Evolutionary conservation across 371 early-diverging fungal genomes (phyloP).

Genomic region (Dentiscutata heterogama): DNA sequence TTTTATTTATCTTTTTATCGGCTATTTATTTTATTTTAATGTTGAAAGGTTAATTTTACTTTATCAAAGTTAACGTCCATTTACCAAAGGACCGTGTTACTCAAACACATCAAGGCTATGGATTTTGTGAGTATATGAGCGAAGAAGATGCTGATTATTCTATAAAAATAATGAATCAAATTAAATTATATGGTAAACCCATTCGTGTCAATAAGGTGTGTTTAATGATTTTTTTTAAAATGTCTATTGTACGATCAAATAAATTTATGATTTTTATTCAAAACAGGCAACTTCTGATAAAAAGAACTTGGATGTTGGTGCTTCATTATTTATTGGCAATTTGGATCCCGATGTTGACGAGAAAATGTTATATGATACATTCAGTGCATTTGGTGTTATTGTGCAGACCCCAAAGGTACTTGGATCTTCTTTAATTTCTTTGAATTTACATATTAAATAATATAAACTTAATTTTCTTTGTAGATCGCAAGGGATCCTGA

Average conservation of each 20-base stretch:
- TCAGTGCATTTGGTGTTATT: constrained; percentile 94
- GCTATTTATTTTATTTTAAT: not conserved
- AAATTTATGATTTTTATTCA: not conserved
- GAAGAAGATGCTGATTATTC: constrained; percentile 98
- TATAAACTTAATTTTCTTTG: constrained; percentile 44
- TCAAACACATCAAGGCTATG: constrained; percentile 94
- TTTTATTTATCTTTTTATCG: not conserved
- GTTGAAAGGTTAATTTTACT: not conserved
- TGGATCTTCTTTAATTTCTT: not conserved
- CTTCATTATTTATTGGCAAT: constrained; percentile 96
- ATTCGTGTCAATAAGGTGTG: constrained; percentile 94
- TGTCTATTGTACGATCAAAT: too few species aligned
- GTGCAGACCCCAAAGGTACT: constrained; percentile 83
- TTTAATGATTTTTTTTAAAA: not conserved
- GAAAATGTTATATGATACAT: constrained; percentile 95
- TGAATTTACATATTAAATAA: not conserved
- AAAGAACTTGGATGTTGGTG: constrained; percentile 94
- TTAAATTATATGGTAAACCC: constrained; percentile 95
- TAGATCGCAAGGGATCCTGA: constrained; percentile 91
- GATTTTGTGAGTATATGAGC: constrained; percentile 94
- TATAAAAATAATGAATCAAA: constrained; percentile 95
- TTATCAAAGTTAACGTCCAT: constrained; percentile 85
- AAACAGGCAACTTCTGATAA: constrained; percentile 86
- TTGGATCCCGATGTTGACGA: constrained; percentile 95
- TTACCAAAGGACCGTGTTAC: constrained; percentile 98